A percentile compares a stretch with the other conserved stretches of the same genome.
Conservation (phyloP, 768 basidiomycete genomes). For the Rhodotorula kratochvilovae region DNA sequence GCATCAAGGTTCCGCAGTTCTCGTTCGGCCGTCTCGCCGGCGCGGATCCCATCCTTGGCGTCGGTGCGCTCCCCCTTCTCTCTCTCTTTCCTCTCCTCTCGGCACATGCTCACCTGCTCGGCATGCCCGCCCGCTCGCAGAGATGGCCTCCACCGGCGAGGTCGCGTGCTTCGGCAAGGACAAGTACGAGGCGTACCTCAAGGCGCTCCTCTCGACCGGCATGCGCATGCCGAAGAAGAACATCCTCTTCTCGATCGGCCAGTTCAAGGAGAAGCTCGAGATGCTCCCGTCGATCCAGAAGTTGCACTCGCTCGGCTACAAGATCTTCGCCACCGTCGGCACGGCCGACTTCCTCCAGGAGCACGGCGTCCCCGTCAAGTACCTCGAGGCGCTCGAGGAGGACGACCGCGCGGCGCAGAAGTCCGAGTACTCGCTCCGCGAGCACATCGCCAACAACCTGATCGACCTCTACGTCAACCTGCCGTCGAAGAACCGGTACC, state of each 20-base stretch:
- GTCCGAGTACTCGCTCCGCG: constrained; percentile 93
- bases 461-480: constrained; percentile 99
- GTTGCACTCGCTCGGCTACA: constrained; percentile 85
- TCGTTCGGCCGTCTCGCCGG: constrained; percentile 94
- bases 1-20: constrained; percentile 99
- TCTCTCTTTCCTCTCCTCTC: not conserved
- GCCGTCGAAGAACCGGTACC: constrained; percentile 94
- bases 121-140: constrained; percentile 44
- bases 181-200: constrained; percentile 97
- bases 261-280: constrained; percentile 95
- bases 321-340: constrained; percentile 93
- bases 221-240: constrained; percentile 95
- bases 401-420: constrained; percentile 66
- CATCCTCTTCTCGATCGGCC: constrained; percentile 91
- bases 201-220: constrained; percentile 92
- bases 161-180: constrained; percentile 97
- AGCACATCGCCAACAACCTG: constrained; percentile 73
- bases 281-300: constrained; percentile 92
- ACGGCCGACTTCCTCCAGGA: constrained; percentile 97
- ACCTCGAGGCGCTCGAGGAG: constrained; percentile 52
- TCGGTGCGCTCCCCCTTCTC: constrained; percentile 45
- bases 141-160: constrained; percentile 99
- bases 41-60: constrained; percentile 93
- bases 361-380: constrained; percentile 81
- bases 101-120: not conserved